Conservation (phyloP, 2,329 filamentous ascomycete species). For the Aspergillus piperis region DNA sequence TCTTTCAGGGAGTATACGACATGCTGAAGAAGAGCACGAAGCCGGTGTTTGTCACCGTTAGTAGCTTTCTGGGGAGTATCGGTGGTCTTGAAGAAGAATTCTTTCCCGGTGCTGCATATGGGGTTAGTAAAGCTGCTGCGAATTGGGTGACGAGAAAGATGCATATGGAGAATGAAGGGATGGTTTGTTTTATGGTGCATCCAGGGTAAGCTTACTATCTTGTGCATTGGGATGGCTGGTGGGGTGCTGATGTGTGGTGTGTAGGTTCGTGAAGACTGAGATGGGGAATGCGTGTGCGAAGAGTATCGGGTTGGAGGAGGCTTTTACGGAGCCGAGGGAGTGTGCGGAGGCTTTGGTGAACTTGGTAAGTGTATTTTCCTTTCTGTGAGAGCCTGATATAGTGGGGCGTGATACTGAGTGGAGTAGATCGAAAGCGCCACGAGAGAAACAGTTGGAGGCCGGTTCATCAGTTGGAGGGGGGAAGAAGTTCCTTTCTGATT, state of each 20-base stretch:
- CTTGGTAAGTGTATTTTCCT: not conserved
- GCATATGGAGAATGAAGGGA: slow-evolving; percentile 2
- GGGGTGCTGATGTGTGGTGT: not conserved
- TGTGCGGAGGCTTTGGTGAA: not conserved
- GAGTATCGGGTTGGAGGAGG: not conserved
- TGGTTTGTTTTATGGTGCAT: slow-evolving; percentile 1
- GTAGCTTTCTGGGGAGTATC: slow-evolving; percentile 6
- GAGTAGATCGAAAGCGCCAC: slow-evolving; percentile 1
- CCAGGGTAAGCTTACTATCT: not conserved
- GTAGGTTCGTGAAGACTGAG: not conserved
- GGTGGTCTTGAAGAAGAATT: not conserved
- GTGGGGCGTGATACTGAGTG: not conserved
- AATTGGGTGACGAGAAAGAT: slow-evolving; percentile 7
- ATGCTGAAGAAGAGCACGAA: not conserved
- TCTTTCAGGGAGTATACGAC: not conserved
- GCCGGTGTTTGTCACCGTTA: not conserved
- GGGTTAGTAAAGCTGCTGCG: not conserved
- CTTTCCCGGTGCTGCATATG: not conserved
- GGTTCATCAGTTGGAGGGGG: not conserved
- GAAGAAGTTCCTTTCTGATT: not conserved
- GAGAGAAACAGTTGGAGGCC: slow-evolving; percentile 3
- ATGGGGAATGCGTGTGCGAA: slow-evolving; percentile 4
- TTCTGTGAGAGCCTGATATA: not conserved
- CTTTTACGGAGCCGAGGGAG: not conserved
- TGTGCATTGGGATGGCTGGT: not conserved